These are phyloP conservation scores for Ceriops tagal DNA, from an alignment of 345 rosid species.

Conservation along the genomic window DNA sequence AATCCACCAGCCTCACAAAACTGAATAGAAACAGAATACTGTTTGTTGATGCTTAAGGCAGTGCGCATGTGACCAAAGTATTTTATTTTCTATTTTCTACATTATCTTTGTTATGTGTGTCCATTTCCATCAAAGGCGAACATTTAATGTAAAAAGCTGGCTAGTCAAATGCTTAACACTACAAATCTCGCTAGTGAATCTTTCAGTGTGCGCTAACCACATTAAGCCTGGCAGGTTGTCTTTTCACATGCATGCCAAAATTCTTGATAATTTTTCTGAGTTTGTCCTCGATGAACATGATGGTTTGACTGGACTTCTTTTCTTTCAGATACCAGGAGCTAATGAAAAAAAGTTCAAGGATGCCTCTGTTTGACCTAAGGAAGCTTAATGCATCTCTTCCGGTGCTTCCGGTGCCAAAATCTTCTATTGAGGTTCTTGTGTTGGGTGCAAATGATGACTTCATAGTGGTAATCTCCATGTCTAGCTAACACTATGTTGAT, in stretches of 20 bases:
- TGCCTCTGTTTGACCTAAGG: constrained; percentile 76
- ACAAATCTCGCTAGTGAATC: background rate
- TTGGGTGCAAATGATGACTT: constrained; percentile 77
- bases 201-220: background rate
- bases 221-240: background rate
- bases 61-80: background rate
- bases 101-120: background rate
- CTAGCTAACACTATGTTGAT: background rate
- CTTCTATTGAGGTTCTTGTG: constrained; percentile 51
- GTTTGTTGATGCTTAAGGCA: too few relatives aligned
- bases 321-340: constrained; percentile 68
- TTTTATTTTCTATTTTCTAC: background rate
- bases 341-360: constrained; percentile 71
- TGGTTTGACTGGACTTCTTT: constrained; percentile 6
- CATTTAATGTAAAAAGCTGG: too few relatives aligned
- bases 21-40: too few relatives aligned
- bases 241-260: background rate
- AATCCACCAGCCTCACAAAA: background rate
- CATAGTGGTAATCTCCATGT: constrained; percentile 58
- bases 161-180: too few relatives aligned
- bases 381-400: constrained; percentile 87
- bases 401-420: constrained; percentile 53
- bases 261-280: background rate
- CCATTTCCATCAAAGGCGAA: too few relatives aligned
- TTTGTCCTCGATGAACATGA: background rate